Conservation (phyloP, 2,329 filamentous ascomycete species). For the Zalaria obscura region DNA sequence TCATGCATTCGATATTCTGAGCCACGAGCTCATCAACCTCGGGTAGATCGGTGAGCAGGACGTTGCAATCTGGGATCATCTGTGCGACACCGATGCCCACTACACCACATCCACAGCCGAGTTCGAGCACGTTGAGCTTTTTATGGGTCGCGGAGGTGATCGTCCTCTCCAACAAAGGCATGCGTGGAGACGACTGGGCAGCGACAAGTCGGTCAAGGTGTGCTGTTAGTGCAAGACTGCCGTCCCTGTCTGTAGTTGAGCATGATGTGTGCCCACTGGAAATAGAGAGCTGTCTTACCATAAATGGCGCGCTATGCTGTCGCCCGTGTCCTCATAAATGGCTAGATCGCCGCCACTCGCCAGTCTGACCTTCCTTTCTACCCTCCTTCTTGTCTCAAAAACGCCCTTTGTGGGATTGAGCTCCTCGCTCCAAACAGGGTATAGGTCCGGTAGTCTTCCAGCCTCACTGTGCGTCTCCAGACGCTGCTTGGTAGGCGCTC, state of each 20-base stretch:
- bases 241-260: conserved; percentile 25
- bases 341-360: conserved; percentile 24
- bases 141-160: conserved; percentile 24
- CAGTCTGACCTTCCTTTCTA: conserved; percentile 40
- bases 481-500: conserved; percentile 14
- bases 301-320: conserved; percentile 58
- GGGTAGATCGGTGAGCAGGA: conserved; percentile 50
- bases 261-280: conserved; percentile 19
- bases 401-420: conserved; percentile 23
- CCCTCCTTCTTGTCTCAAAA: conserved; percentile 33
- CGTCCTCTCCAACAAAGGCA: conserved; percentile 22
- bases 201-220: conserved; percentile 33
- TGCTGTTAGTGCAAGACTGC: conserved; percentile 42
- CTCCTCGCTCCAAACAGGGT: conserved; percentile 43
- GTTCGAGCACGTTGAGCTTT: conserved; percentile 42
- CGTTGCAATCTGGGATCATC: conserved; percentile 34
- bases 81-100: conserved; percentile 50
- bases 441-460: conserved; percentile 27
- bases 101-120: conserved; percentile 55
- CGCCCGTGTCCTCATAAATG: conserved; percentile 57
- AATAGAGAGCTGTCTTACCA: conserved; percentile 35
- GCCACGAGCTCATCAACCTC: conserved; percentile 48
- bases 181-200: conserved; percentile 12
- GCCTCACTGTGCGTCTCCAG: conserved; percentile 13
- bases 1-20: conserved; percentile 37